These are phyloP conservation scores for Cyclotella kingstonii DNA, from an alignment of 108 stramenopile genomes.

Conservation along the genomic window DNA sequence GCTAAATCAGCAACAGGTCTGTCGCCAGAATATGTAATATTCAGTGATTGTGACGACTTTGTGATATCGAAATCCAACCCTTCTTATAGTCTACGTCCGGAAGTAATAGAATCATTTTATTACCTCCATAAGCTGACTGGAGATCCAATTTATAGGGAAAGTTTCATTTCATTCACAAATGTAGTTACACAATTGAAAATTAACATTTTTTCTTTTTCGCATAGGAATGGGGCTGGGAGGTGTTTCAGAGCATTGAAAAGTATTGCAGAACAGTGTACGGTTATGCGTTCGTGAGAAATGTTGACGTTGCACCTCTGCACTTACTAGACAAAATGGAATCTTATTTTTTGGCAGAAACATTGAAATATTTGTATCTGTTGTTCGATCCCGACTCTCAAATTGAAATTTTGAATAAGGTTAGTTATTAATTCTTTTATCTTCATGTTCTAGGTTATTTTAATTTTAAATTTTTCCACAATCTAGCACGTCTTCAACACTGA, in stretches of 20 bases:
- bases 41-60: slow-evolving; percentile 65
- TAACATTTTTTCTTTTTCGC: too few species aligned
- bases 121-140: slow-evolving; percentile 57
- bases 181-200: slow-evolving; percentile 50
- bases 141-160: slow-evolving; percentile 87
- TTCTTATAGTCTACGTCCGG: slow-evolving; percentile 90
- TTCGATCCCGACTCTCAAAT: slow-evolving; percentile 90
- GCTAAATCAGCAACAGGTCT: slow-evolving; percentile 85
- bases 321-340: slow-evolving; percentile 90
- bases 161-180: slow-evolving; percentile 18
- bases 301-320: slow-evolving; percentile 35
- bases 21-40: slow-evolving; percentile 80
- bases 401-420: slow-evolving; percentile 69
- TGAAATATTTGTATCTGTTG: slow-evolving; percentile 94
- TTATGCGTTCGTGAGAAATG: slow-evolving; percentile 79
- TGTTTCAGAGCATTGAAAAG: slow-evolving; percentile 90
- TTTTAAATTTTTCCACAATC: background rate
- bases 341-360: slow-evolving; percentile 94
- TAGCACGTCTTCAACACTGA: slow-evolving; percentile 97
- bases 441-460: background rate
- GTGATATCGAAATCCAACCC: slow-evolving; percentile 51
- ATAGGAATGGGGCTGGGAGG: slow-evolving; percentile 95
- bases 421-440: background rate
- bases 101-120: slow-evolving; percentile 74
- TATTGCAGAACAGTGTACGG: slow-evolving; percentile 81